A percentile compares a stretch with the other conserved stretches of the same genome.
Evolutionary conservation across 2,329 filamentous ascomycete species (phyloP).

Genomic region (Hymenoscyphus scutula): DNA sequence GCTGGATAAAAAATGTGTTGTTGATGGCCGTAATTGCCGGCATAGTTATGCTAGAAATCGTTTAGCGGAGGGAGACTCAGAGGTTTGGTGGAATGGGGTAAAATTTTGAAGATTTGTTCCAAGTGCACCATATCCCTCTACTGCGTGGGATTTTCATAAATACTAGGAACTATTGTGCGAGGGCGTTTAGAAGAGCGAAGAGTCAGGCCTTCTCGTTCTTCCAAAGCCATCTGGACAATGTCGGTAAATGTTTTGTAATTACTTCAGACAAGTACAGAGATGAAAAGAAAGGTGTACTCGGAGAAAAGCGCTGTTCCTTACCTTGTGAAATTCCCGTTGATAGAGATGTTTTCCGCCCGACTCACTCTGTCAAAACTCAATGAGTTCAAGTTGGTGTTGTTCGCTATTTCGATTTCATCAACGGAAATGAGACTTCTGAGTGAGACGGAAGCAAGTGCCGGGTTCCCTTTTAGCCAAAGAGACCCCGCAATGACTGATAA

Average conservation of each 20-base stretch:
- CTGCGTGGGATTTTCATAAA: too few species aligned
- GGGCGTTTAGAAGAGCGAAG: too few species aligned
- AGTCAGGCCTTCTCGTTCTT: too few species aligned
- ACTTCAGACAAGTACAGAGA: too few species aligned
- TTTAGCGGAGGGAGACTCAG: background rate
- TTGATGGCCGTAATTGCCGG: background rate
- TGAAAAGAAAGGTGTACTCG: too few species aligned
- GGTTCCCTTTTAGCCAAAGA: background rate
- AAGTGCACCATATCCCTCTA: too few species aligned
- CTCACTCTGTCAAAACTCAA: background rate
- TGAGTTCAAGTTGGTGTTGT: background rate
- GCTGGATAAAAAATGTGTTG: background rate
- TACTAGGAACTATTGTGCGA: too few species aligned
- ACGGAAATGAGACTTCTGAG: background rate
- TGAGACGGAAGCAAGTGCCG: background rate
- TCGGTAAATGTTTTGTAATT: too few species aligned
- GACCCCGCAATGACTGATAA: background rate
- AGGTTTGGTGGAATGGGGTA: background rate
- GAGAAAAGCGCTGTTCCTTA: too few species aligned
- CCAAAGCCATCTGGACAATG: too few species aligned
- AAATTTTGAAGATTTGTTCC: too few species aligned
- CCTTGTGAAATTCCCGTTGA: conserved; percentile 2
- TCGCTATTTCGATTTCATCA: background rate
- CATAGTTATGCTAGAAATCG: background rate
- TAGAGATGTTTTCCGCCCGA: background rate